A percentile compares a stretch with the other conserved stretches of the same genome.
Conservation (phyloP, 306 rosid species). For the Gynostemma pentaphyllum region DNA sequence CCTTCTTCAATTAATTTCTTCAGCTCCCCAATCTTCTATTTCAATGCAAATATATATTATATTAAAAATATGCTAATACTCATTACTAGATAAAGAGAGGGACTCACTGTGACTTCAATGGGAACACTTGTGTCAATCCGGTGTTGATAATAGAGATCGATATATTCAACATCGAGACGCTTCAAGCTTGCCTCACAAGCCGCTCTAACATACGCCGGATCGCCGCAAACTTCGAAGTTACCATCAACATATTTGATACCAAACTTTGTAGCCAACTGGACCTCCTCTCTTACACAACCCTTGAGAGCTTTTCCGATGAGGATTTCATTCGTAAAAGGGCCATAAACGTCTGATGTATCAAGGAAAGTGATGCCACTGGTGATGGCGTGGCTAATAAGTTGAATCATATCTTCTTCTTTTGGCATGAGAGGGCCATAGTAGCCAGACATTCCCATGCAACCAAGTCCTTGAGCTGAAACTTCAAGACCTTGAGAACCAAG, state of each 20-base stretch:
- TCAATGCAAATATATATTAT: no score
- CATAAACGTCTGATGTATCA: conserved; percentile 48
- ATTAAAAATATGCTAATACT: no score
- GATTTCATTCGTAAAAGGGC: conserved; percentile 51
- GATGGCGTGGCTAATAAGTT: conserved; percentile 51
- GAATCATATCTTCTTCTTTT: conserved; percentile 47
- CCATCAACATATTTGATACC: conserved; percentile 12
- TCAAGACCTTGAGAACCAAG: no score
- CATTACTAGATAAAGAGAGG: no score
- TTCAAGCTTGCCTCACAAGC: conserved; percentile 57
- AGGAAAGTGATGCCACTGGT: no score
- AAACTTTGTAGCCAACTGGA: conserved; percentile 49
- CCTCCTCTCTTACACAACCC: conserved; percentile 26
- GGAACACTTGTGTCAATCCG: conserved; percentile 43
- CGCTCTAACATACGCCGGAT: conserved; percentile 52
- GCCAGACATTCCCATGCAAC: conserved; percentile 61
- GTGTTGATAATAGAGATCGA: no score
- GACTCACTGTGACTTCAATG: no score
- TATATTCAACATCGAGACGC: no score
- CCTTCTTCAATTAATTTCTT: conserved; percentile 51
- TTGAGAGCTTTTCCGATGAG: no score
- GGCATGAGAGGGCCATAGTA: conserved; percentile 57
- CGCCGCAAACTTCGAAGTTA: conserved; percentile 17
- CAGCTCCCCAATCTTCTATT: conserved; percentile 43
- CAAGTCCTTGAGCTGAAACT: no score